A percentile compares a stretch with the other conserved stretches of the same genome.
Evolutionary conservation across 176 grass and related monocot species (phyloP).

Genomic region (Oryza meyeriana): DNA sequence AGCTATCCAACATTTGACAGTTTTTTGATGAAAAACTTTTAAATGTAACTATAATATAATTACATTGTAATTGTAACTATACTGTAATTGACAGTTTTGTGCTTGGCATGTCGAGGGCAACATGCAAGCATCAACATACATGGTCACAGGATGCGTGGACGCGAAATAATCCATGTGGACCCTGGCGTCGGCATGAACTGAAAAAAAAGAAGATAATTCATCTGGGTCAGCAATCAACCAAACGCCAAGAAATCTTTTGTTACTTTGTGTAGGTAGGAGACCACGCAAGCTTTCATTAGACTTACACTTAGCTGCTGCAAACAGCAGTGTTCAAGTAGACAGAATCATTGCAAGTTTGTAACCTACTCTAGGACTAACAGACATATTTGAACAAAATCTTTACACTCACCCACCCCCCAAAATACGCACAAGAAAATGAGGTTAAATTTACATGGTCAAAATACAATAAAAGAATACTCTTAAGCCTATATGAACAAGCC

Average conservation of each 20-base stretch:
- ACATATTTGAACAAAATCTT: neutral
- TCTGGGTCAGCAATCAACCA: neutral
- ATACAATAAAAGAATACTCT: neutral
- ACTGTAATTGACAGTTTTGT: neutral
- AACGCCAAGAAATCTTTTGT: neutral
- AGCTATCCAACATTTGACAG: no score
- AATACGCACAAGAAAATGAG: neutral
- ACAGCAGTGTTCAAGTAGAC: neutral
- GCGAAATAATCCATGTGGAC: neutral
- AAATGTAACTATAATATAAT: no score
- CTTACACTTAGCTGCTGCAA: neutral
- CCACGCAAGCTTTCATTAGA: neutral
- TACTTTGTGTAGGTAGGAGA: neutral
- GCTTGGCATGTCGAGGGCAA: neutral
- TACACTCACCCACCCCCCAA: neutral
- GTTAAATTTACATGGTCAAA: constrained; percentile 5
- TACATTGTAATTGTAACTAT: no score
- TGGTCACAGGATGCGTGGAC: neutral
- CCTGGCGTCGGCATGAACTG: neutral
- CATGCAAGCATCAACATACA: neutral
- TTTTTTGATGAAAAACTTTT: no score
- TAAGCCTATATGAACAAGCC: neutral
- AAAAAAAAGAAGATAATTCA: neutral
- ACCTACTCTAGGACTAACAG: neutral
- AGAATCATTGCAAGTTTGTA: neutral